Evolutionary conservation across 192 early-diverging fungal genomes (phyloP).

Genomic region (Entomortierella chlamydospora): DNA sequence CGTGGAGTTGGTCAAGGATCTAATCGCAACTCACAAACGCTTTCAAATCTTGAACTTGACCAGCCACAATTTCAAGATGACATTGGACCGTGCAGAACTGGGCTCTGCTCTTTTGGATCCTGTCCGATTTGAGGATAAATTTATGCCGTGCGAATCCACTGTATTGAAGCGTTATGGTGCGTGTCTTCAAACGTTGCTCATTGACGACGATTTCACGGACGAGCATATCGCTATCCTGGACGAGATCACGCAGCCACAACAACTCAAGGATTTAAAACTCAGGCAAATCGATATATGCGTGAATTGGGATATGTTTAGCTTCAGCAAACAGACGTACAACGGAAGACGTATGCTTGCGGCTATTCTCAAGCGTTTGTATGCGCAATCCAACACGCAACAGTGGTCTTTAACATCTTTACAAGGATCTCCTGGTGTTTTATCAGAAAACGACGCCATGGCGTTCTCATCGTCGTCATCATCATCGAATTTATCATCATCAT

Average conservation of each 20-base stretch:
- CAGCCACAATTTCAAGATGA: slow-evolving; percentile 5
- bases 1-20: slow-evolving; percentile 12
- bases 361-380: background rate
- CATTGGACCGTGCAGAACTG: slow-evolving; percentile 12
- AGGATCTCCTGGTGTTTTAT: background rate
- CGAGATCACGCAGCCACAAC: background rate
- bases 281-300: background rate
- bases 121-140: background rate
- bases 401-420: background rate
- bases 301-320: background rate
- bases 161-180: slow-evolving; percentile 1
- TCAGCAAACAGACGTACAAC: background rate
- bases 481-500: no score
- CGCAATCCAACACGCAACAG: background rate
- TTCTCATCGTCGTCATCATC: no score
- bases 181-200: background rate
- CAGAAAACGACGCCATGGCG: background rate
- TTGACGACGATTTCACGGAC: slow-evolving; percentile 1
- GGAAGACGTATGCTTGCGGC: background rate
- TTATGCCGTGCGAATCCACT: background rate
- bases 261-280: background rate
- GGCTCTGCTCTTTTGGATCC: background rate
- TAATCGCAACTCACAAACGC: background rate
- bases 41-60: slow-evolving; percentile 2
- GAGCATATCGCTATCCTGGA: background rate